A percentile compares a stretch with the other conserved stretches of the same genome.
Conservation (phyloP, 768 basidiomycete species). For the Leccinum subtestaceum region DNA sequence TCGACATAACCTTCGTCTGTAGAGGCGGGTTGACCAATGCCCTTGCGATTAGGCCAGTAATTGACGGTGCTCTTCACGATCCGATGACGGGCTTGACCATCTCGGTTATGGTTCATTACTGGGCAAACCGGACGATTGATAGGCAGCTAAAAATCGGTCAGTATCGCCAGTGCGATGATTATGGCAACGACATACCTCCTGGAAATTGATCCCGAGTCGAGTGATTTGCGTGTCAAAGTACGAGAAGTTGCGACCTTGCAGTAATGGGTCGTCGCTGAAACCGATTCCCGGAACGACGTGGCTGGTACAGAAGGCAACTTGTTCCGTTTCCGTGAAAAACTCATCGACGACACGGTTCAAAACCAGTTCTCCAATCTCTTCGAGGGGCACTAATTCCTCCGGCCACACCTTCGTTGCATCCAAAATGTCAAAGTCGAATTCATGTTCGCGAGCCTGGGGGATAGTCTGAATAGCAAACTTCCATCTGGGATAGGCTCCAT, state of each 20-base stretch:
- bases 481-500: constrained; percentile 72
- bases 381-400: constrained; percentile 73
- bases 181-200: constrained; percentile 43
- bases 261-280: constrained; percentile 73
- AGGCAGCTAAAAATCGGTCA: constrained; percentile 48
- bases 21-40: constrained; percentile 46
- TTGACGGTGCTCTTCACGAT: constrained; percentile 62
- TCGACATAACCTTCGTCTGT: constrained; percentile 51
- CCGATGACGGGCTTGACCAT: constrained; percentile 54
- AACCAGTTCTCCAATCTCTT: constrained; percentile 73
- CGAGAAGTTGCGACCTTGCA: constrained; percentile 84
- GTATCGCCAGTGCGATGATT: background rate
- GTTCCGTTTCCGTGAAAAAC: constrained; percentile 86
- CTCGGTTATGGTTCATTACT: constrained; percentile 65
- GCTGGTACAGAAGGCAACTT: constrained; percentile 82
- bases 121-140: constrained; percentile 82
- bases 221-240: constrained; percentile 86
- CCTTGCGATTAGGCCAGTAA: constrained; percentile 80
- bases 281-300: constrained; percentile 61
- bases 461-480: constrained; percentile 67
- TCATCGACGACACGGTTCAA: constrained; percentile 64
- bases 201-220: constrained; percentile 79
- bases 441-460: constrained; percentile 67
- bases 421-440: constrained; percentile 84
- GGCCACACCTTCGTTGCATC: constrained; percentile 89